These are phyloP conservation scores for Apiotrichum gracile DNA, from an alignment of 1,284 basidiomycete genomes.

Conservation along the genomic window DNA sequence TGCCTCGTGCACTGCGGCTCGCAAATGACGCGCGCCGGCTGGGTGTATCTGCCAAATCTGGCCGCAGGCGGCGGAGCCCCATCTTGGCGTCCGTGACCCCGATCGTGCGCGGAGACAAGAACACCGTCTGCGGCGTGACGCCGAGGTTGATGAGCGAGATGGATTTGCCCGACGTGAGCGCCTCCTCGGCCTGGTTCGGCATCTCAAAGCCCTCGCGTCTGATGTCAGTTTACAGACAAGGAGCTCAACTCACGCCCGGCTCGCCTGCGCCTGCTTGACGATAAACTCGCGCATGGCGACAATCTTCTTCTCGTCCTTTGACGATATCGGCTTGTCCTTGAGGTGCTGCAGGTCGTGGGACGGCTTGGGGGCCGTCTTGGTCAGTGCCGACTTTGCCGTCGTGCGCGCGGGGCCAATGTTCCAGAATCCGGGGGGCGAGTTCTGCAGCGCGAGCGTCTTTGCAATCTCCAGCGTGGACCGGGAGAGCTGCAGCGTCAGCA, in stretches of 20 bases:
- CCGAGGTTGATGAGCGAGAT: conserved; percentile 68
- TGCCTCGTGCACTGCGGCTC: conserved; percentile 28
- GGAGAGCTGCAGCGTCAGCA: conserved; percentile 56
- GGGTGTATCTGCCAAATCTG: conserved; percentile 18
- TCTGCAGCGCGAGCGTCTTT: conserved; percentile 50
- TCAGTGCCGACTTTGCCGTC: conserved; percentile 5
- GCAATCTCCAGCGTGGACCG: conserved; percentile 78
- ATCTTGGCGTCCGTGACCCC: conserved; percentile 34
- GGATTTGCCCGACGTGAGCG: conserved; percentile 29
- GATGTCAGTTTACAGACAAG: conserved; percentile 1
- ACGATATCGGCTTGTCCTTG: conserved; percentile 51
- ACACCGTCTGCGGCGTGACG: conserved; percentile 92
- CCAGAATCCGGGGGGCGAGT: conserved; percentile 62
- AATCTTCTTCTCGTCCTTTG: conserved; percentile 40
- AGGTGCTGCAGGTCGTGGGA: not conserved
- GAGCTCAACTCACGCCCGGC: conserved; percentile 51
- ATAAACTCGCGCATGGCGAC: conserved; percentile 79
- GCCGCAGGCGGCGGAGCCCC: conserved; percentile 33
- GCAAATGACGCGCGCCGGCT: conserved; percentile 41
- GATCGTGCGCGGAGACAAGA: conserved; percentile 58
- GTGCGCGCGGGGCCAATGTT: conserved; percentile 34
- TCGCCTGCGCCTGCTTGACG: conserved; percentile 67
- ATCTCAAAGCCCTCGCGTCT: conserved; percentile 27
- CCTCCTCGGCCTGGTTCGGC: conserved; percentile 18
- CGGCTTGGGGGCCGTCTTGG: not conserved